phyloP scores from a whole-genome alignment of 176 grass and related monocot species.

The Aechmea fasciata region DNA sequence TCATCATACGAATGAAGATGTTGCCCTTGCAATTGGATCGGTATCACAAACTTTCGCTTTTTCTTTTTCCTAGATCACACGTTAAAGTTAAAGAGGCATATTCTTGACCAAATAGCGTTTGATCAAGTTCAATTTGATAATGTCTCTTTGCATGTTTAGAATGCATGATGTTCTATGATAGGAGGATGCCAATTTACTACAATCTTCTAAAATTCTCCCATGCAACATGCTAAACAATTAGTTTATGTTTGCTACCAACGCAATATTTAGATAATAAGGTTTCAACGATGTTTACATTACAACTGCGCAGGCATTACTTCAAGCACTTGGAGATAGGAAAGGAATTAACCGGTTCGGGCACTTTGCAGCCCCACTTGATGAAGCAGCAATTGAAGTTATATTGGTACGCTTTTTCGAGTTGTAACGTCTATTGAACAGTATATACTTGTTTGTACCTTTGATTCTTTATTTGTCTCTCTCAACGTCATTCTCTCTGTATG shows the following conservation, averaged over 20 bases:
- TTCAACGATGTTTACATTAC: neutral
- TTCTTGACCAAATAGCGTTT: neutral
- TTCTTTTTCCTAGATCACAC: slow-evolving; percentile 2
- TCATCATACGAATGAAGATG: slow-evolving; percentile 96
- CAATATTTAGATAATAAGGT: neutral
- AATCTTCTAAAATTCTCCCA: neutral
- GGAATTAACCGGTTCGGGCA: slow-evolving; percentile 86
- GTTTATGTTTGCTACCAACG: neutral
- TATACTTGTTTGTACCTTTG: neutral
- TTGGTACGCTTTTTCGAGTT: slow-evolving; percentile 34
- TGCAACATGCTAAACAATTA: neutral
- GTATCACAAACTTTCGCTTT: slow-evolving; percentile 21
- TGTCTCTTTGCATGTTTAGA: neutral
- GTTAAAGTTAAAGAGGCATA: neutral
- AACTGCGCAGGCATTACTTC: slow-evolving; percentile 63
- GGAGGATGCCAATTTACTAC: neutral
- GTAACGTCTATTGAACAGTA: neutral
- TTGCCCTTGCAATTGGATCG: slow-evolving; percentile 92
- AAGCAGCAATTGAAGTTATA: slow-evolving; percentile 86
- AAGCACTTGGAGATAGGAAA: slow-evolving; percentile 87
- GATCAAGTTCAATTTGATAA: neutral
- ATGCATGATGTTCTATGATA: neutral
- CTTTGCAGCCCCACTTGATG: slow-evolving; percentile 89
- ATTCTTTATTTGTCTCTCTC: neutral
- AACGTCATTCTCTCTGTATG: neutral